A percentile compares a stretch with the other conserved stretches of the same genome.
These are phyloP conservation scores for Quercus glauca DNA, from an alignment of 306 rosid genomes.

Conservation along the genomic window DNA sequence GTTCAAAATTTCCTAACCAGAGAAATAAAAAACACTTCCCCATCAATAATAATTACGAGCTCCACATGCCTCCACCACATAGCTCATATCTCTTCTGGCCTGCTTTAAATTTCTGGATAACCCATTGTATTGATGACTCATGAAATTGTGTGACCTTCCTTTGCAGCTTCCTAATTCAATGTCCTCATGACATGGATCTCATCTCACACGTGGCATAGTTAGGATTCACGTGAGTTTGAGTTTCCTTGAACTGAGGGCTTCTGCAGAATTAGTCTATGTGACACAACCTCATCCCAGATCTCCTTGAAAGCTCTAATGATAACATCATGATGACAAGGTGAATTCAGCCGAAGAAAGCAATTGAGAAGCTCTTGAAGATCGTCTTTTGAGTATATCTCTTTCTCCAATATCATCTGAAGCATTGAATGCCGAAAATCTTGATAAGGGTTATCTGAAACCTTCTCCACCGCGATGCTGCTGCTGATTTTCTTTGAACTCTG, in stretches of 20 bases:
- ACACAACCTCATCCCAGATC: slow-evolving; percentile 44
- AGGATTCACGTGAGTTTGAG: background rate
- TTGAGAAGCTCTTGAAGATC: slow-evolving; percentile 50
- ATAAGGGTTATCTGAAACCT: slow-evolving; percentile 38
- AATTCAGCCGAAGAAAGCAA: slow-evolving; percentile 50
- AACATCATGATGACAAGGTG: slow-evolving; percentile 29
- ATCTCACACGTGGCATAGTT: background rate
- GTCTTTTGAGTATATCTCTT: slow-evolving; percentile 33
- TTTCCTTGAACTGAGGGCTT: background rate
- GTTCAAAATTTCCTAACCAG: background rate
- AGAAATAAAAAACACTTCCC: no score
- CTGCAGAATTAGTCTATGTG: slow-evolving; percentile 4
- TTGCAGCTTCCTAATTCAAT: slow-evolving; percentile 12
- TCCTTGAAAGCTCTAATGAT: slow-evolving; percentile 42
- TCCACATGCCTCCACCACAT: background rate
- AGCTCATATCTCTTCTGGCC: background rate
- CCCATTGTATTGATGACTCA: background rate
- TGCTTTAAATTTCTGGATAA: background rate
- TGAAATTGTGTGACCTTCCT: background rate
- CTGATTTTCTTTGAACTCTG: slow-evolving; percentile 9
- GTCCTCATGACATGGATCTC: background rate
- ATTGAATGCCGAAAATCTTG: slow-evolving; percentile 44
- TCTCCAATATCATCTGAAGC: slow-evolving; percentile 52
- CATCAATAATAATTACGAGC: background rate
- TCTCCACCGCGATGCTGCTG: slow-evolving; percentile 44